A percentile compares a stretch with the other conserved stretches of the same genome.
phyloP scores from a whole-genome alignment of 495 filamentous ascomycete genomes.

The Sphaerosporella brunnea region DNA sequence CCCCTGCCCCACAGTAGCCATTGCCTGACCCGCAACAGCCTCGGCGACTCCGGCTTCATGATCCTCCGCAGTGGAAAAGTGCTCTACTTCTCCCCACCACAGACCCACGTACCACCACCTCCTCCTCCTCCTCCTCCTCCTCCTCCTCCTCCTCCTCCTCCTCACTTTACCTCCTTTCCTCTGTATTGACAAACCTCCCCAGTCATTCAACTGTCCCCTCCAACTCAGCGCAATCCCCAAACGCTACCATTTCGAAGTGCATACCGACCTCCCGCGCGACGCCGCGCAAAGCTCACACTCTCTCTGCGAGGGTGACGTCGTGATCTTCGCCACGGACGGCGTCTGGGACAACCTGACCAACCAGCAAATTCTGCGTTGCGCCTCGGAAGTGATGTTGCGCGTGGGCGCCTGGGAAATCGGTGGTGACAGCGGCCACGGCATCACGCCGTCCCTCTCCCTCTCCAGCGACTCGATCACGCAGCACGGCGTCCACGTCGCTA shows the following conservation, averaged over 20 bases:
- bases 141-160: background rate
- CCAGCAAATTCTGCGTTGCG: slow-evolving; percentile 64
- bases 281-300: slow-evolving; percentile 57
- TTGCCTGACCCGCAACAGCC: slow-evolving; percentile 24
- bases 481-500: slow-evolving; percentile 38
- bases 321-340: slow-evolving; percentile 83
- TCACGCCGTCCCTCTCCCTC: slow-evolving; percentile 20
- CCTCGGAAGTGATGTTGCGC: slow-evolving; percentile 53
- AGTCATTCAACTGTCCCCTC: slow-evolving; percentile 87
- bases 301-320: slow-evolving; percentile 74
- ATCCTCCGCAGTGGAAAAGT: slow-evolving; percentile 68
- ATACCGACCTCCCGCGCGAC: slow-evolving; percentile 67
- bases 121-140: background rate
- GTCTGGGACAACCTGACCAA: slow-evolving; percentile 94
- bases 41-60: slow-evolving; percentile 95
- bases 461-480: slow-evolving; percentile 8
- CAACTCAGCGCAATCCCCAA: slow-evolving; percentile 79
- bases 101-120: slow-evolving; percentile 46
- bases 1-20: background rate
- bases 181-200: background rate
- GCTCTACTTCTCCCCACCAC: slow-evolving; percentile 60
- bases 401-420: slow-evolving; percentile 55
- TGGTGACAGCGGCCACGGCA: slow-evolving; percentile 14
- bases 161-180: too few relatives aligned
- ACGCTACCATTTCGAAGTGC: slow-evolving; percentile 61